Evolutionary conservation across 1,284 basidiomycete species (phyloP).

Genomic region (Cutaneotrichosporon dermatis): DNA sequence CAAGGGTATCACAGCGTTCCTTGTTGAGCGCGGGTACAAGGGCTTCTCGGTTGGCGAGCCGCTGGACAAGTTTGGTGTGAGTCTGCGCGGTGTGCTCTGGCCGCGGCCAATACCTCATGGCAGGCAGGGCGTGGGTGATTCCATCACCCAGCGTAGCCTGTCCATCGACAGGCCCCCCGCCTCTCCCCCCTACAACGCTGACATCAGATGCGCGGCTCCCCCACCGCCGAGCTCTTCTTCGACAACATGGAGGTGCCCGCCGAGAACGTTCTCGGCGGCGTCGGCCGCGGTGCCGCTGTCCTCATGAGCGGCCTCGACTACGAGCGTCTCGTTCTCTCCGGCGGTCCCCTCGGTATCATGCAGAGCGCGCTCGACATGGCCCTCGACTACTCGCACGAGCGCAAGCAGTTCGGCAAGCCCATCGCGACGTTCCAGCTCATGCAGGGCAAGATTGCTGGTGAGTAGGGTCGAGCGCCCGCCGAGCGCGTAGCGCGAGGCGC

Average conservation of each 20-base stretch:
- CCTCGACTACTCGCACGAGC: slow-evolving; percentile 81
- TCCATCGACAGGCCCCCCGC: too few species aligned
- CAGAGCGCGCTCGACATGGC: slow-evolving; percentile 89
- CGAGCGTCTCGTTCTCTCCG: slow-evolving; percentile 84
- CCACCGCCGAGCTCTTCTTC: slow-evolving; percentile 90
- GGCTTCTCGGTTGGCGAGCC: slow-evolving; percentile 89
- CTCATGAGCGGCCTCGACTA: slow-evolving; percentile 93
- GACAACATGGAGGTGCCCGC: slow-evolving; percentile 84
- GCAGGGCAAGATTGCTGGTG: slow-evolving; percentile 66
- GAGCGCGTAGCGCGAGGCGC: too few species aligned
- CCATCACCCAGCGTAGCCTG: too few species aligned
- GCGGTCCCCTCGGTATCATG: slow-evolving; percentile 82
- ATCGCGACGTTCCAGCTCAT: slow-evolving; percentile 92
- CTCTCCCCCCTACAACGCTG: too few species aligned
- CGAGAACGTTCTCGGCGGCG: slow-evolving; percentile 76
- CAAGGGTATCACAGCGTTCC: slow-evolving; percentile 89
- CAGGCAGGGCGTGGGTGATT: too few species aligned
- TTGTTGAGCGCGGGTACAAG: slow-evolving; percentile 71
- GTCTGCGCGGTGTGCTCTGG: slow-evolving; percentile 9
- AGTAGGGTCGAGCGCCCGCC: too few species aligned
- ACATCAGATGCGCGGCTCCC: slow-evolving; percentile 76
- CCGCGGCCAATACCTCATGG: too few species aligned
- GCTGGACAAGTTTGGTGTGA: slow-evolving; percentile 80
- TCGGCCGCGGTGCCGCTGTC: slow-evolving; percentile 75
- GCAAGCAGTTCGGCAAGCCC: slow-evolving; percentile 81